A percentile compares a stretch with the other conserved stretches of the same genome.
Evolutionary conservation across 2,329 filamentous ascomycete genomes (phyloP).

Genomic region (Dendryphion nanum): DNA sequence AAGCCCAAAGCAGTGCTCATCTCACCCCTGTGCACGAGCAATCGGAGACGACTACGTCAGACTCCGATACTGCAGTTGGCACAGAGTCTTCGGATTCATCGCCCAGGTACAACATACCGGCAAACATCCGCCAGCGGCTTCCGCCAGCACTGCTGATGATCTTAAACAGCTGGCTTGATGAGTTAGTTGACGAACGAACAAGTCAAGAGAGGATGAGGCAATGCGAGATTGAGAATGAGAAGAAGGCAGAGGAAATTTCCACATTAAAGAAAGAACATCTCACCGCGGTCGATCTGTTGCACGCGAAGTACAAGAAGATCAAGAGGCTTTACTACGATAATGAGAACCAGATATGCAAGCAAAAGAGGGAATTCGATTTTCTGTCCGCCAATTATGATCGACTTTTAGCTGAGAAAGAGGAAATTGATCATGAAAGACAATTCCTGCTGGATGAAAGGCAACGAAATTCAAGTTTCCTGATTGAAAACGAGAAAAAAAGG

Average conservation of each 20-base stretch:
- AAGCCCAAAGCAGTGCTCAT: constrained; percentile 3
- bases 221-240: too few relatives aligned
- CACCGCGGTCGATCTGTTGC: too few relatives aligned
- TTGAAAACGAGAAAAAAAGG: constrained; percentile 1
- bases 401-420: constrained; percentile 1
- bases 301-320: constrained; percentile 1
- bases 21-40: constrained; percentile 4
- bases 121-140: not conserved
- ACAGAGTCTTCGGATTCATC: not conserved
- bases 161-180: constrained; percentile 1
- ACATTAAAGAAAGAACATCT: not conserved
- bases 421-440: not conserved
- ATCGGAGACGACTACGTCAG: constrained; percentile 4
- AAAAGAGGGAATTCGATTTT: constrained; percentile 1
- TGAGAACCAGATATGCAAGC: not conserved
- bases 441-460: not conserved
- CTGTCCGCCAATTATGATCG: constrained; percentile 1
- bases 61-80: constrained; percentile 2
- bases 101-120: constrained; percentile 2
- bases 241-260: too few relatives aligned
- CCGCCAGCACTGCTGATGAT: not conserved
- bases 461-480: not conserved
- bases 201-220: too few relatives aligned
- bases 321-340: constrained; percentile 3
- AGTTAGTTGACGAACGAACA: too few relatives aligned